Evolutionary conservation across 2,329 filamentous ascomycete species (phyloP).

Genomic region (Aspergillus chevalieri): DNA sequence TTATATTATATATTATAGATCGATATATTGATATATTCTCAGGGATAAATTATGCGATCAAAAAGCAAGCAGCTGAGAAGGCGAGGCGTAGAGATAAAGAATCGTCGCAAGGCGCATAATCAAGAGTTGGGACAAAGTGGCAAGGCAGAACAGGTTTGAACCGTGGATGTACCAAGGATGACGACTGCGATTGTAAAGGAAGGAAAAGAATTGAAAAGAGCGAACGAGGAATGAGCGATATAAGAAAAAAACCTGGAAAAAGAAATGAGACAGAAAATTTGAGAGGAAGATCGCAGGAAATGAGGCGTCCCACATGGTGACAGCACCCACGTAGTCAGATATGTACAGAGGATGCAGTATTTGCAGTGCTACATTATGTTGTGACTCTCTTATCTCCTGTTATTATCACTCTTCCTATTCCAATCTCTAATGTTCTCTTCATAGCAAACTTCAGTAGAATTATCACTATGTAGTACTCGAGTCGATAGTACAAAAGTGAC

Average conservation of each 20-base stretch:
- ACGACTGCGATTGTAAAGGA: background rate
- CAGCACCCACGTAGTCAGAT: too few relatives aligned
- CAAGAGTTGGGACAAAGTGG: background rate
- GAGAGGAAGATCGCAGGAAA: background rate
- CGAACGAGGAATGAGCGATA: background rate
- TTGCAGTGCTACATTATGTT: too few relatives aligned
- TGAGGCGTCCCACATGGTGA: background rate
- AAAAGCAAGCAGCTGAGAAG: background rate
- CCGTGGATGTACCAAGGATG: too few relatives aligned
- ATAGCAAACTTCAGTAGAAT: too few relatives aligned
- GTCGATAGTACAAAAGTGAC: too few relatives aligned
- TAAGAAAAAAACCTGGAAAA: constrained; percentile 3
- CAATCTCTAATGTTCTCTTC: too few relatives aligned
- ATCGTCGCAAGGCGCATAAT: background rate
- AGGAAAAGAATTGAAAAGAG: constrained; percentile 2
- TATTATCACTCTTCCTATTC: too few relatives aligned
- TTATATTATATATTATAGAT: background rate
- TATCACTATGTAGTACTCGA: too few relatives aligned
- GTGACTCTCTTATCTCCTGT: too few relatives aligned
- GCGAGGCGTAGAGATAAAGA: background rate
- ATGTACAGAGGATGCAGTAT: too few relatives aligned
- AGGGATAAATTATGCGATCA: background rate
- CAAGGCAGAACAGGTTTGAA: background rate
- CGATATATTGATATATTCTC: too few relatives aligned
- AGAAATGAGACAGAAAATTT: constrained; percentile 4